These are phyloP conservation scores for Syzygium syzygioides DNA, from an alignment of 441 rosid species.

Conservation along the genomic window DNA sequence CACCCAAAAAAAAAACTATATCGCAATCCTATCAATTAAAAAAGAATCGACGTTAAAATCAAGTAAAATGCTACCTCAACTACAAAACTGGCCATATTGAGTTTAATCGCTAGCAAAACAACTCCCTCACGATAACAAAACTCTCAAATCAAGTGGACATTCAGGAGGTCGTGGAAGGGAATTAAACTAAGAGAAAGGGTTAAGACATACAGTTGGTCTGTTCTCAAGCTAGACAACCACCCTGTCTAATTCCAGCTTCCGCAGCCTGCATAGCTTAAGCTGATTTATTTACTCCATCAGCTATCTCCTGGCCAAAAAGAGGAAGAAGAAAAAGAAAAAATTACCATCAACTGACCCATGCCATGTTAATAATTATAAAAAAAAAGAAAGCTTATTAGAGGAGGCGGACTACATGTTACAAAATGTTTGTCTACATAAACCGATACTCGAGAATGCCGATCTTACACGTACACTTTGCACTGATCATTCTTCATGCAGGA, in stretches of 20 bases:
- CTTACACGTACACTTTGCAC: background rate
- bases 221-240: slow-evolving; percentile 71
- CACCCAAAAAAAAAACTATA: too few species aligned
- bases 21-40: too few species aligned
- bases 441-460: background rate
- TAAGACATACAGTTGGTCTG: slow-evolving; percentile 61
- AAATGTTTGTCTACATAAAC: background rate
- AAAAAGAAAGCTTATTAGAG: background rate
- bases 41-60: too few species aligned
- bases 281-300: slow-evolving; percentile 86
- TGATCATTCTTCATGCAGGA: background rate
- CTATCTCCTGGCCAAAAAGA: slow-evolving; percentile 69
- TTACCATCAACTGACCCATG: background rate
- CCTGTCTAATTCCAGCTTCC: slow-evolving; percentile 80
- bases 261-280: slow-evolving; percentile 85
- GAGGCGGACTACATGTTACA: background rate
- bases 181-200: background rate
- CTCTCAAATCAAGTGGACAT: too few species aligned
- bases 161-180: background rate
- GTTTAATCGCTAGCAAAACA: too few species aligned
- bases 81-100: background rate
- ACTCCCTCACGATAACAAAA: too few species aligned
- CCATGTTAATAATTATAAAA: background rate
- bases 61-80: too few species aligned
- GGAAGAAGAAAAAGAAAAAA: background rate